Base-by-base conservation (phyloP, 139 green algal species). In the Haematococcus lacustris region DNA sequence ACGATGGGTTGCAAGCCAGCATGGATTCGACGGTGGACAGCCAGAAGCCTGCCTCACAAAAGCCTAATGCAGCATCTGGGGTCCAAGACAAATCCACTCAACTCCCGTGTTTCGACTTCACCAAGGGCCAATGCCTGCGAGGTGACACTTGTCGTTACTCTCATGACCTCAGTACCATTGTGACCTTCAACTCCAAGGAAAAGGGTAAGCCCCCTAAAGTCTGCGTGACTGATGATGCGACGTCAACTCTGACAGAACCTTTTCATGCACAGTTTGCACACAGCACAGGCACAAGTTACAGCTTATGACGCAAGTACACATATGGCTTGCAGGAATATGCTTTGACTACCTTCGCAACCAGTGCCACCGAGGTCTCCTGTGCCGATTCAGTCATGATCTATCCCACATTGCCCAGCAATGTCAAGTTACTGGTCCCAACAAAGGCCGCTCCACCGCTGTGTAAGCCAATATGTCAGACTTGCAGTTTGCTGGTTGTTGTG, bases 341-440 rank as follows among this genome's bases (percentile, higher is more conserved):
- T 97, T 97, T 73, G 91, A 95, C 73, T 95, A 92, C 76, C 78
- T 95, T 38, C 79, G 90, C 35, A 89, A 86, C 60, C 79, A 88
- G 57, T 97, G 91, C 82, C 78, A 88, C 28, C 80, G 91, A 0
- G 91, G 91, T 25, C 80, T 91, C 32, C 77, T 96, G 39, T 97
- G 91, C 80, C 86, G 88, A 64, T 97, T 97, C 84, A 90, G 78
- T 71, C 91, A 97, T 61, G 89, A 97, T 66, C 68, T 95, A 3
- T 86, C 78, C 7, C 89, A 85, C 78, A 88, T 96, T 51, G 84
- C 85, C 1, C 81, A 89, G 72, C 80, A 91, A 73, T 91, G 86
- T 73, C 37, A 33, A 3, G 41, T 40, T 3, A 40, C 5, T 53
- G 35, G n/a, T n/a, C n/a, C n/a, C n/a, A n/a, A n/a, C n/a, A n/a